Conservation (phyloP, 768 basidiomycete genomes). For the Leccinum barrowsii region DNA sequence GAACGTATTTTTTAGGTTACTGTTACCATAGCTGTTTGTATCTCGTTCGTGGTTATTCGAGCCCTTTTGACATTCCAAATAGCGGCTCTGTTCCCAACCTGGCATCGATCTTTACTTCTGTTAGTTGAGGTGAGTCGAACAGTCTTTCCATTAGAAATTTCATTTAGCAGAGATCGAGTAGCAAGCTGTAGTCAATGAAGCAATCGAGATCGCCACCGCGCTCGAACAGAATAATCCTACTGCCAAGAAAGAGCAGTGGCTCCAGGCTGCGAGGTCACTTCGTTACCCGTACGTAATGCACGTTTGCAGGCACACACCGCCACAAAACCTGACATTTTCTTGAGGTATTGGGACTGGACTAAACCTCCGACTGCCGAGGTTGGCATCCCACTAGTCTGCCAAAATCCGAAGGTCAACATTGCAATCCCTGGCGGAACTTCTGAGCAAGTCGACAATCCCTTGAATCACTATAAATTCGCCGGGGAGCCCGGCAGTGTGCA, state of each 20-base stretch:
- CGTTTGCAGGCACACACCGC: neutral
- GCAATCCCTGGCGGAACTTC: neutral
- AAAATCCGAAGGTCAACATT: neutral
- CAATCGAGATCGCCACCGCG: constrained; percentile 10
- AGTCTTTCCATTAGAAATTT: neutral
- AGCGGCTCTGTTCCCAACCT: constrained; percentile 22
- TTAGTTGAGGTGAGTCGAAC: constrained; percentile 9
- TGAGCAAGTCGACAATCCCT: constrained; percentile 4
- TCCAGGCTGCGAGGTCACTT: constrained; percentile 9
- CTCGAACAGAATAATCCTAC: neutral
- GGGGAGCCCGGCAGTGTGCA: neutral
- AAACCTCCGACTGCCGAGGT: neutral
- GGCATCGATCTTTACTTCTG: constrained; percentile 16
- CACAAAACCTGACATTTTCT: neutral
- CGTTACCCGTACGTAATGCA: constrained; percentile 16
- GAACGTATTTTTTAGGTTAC: constrained; percentile 9
- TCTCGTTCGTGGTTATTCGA: neutral
- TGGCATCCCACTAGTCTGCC: constrained; percentile 6
- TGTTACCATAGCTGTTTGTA: constrained; percentile 19
- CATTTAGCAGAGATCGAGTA: neutral
- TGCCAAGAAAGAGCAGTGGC: constrained; percentile 8
- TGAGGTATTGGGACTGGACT: constrained; percentile 20
- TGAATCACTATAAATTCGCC: constrained; percentile 13
- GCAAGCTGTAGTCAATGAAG: constrained; percentile 18
- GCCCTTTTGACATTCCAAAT: neutral